phyloP scores from a whole-genome alignment of 1,284 basidiomycete genomes.

The Ustilago tritici region DNA sequence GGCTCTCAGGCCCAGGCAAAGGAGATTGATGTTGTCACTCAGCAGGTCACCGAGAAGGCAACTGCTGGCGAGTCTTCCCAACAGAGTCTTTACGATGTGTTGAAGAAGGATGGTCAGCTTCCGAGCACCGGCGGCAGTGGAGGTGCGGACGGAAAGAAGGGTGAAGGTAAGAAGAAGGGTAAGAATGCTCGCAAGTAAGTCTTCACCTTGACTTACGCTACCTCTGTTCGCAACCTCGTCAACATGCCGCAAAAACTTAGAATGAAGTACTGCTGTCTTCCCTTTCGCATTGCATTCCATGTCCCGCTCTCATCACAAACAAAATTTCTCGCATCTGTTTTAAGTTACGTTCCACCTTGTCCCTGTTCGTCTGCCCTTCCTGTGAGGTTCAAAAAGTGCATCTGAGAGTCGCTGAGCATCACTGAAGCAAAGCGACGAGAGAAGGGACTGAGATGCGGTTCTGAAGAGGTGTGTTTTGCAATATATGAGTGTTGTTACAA shows the following conservation, averaged over 20 bases:
- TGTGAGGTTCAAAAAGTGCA: neutral
- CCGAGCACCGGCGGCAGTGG: slow-evolving; percentile 4
- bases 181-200: slow-evolving; percentile 28
- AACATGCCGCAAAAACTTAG: no score
- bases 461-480: slow-evolving; percentile 11
- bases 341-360: no score
- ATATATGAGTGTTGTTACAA: slow-evolving; percentile 7
- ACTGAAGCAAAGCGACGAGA: neutral
- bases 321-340: neutral
- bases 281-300: neutral
- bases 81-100: slow-evolving; percentile 42
- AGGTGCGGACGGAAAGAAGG: slow-evolving; percentile 16
- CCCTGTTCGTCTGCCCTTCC: no score
- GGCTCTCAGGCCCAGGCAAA: slow-evolving; percentile 27
- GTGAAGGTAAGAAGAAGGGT: slow-evolving; percentile 32
- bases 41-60: slow-evolving; percentile 33
- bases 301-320: neutral
- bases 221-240: no score
- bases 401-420: neutral
- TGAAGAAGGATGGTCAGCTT: slow-evolving; percentile 49
- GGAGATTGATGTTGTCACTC: slow-evolving; percentile 46
- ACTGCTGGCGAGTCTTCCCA: slow-evolving; percentile 13
- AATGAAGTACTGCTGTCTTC: neutral
- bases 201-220: no score
- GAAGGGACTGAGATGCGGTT: neutral